phyloP scores from a whole-genome alignment of 1,284 basidiomycete species.

The Somion occarium region DNA sequence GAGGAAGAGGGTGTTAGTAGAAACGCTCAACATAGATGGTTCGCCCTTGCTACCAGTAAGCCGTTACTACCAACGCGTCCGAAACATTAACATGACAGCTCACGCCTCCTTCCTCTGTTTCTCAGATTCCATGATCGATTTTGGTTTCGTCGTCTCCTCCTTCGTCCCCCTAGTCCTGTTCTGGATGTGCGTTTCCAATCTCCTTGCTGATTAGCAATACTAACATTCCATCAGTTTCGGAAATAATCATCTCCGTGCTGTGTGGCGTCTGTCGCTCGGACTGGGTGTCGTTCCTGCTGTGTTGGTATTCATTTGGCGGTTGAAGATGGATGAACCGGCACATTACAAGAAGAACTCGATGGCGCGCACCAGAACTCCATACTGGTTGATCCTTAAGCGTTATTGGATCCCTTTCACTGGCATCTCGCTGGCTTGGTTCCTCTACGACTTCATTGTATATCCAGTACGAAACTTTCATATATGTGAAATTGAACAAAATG shows the following conservation, averaged over 20 bases:
- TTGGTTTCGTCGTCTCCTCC: slow-evolving; percentile 80
- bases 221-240: slow-evolving; percentile 51
- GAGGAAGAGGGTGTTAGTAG: slow-evolving; percentile 78
- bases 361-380: slow-evolving; percentile 71
- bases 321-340: slow-evolving; percentile 78
- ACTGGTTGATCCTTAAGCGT: slow-evolving; percentile 72
- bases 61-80: background rate
- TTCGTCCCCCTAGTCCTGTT: slow-evolving; percentile 83
- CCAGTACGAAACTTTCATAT: slow-evolving; percentile 38
- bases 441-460: slow-evolving; percentile 79
- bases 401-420: slow-evolving; percentile 73
- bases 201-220: background rate
- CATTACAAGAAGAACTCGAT: slow-evolving; percentile 73
- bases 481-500: too few relatives aligned
- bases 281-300: slow-evolving; percentile 82
- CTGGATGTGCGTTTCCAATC: slow-evolving; percentile 65
- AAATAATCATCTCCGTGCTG: slow-evolving; percentile 72
- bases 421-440: slow-evolving; percentile 77
- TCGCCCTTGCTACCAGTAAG: slow-evolving; percentile 80
- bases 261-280: slow-evolving; percentile 89
- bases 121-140: slow-evolving; percentile 86
- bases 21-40: slow-evolving; percentile 80
- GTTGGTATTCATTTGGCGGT: slow-evolving; percentile 82
- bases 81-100: background rate
- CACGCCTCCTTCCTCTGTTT: slow-evolving; percentile 1